These are phyloP conservation scores for Neofusicoccum sp. DNA, from an alignment of 2,329 filamentous ascomycete species.

Conservation along the genomic window DNA sequence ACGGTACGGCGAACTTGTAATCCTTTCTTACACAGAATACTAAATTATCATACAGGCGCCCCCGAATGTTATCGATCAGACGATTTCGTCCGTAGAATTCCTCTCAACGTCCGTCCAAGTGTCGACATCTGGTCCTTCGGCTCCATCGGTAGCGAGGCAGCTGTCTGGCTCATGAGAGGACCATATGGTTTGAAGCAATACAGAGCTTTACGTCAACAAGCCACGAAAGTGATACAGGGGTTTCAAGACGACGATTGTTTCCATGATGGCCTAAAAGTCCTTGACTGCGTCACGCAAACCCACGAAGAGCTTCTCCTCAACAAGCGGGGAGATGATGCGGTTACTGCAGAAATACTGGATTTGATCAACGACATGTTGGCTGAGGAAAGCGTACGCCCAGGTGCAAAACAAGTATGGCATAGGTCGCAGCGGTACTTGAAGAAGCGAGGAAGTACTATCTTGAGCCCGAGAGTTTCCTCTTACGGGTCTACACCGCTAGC, in stretches of 20 bases:
- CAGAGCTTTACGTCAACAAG: background rate
- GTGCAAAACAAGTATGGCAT: background rate
- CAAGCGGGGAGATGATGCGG: background rate
- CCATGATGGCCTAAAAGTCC: constrained; percentile 23
- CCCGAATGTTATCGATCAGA: constrained; percentile 28
- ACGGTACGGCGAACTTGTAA: constrained; percentile 31
- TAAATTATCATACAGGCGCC: constrained; percentile 22
- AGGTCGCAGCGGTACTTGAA: background rate
- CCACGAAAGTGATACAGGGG: background rate
- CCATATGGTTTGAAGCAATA: constrained; percentile 25
- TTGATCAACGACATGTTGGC: background rate
- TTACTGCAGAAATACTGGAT: background rate
- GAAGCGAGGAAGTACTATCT: background rate
- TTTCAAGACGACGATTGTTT: constrained; percentile 26
- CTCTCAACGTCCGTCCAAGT: constrained; percentile 28
- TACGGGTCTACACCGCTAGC: too few species aligned
- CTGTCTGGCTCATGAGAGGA: constrained; percentile 29
- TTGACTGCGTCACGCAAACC: background rate
- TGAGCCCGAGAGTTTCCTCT: background rate
- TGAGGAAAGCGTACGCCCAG: background rate
- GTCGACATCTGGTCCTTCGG: constrained; percentile 46
- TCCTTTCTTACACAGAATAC: background rate
- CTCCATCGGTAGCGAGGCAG: constrained; percentile 30
- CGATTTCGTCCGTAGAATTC: background rate
- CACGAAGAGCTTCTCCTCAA: background rate